Evolutionary conservation across 441 rosid species (phyloP).

Genomic region (Eutrema salsugineum): DNA sequence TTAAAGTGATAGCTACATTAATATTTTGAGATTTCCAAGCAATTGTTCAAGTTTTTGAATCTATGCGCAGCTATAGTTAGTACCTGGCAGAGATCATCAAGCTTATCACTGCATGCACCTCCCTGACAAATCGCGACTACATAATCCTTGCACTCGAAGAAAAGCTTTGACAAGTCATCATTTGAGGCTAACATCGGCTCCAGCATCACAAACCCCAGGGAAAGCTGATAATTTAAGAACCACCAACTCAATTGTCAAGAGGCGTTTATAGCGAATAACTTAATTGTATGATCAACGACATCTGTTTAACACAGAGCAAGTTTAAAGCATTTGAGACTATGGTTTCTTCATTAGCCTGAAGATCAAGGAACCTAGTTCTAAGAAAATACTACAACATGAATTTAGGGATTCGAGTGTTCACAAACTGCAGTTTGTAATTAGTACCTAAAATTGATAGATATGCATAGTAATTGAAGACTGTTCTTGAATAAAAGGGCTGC

Average conservation of each 20-base stretch:
- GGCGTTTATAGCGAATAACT: constrained; percentile 21
- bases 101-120: constrained; percentile 54
- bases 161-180: constrained; percentile 62
- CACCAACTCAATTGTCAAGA: constrained; percentile 7
- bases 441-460: too few species aligned
- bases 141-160: constrained; percentile 81
- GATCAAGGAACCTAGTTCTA: not conserved
- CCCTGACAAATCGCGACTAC: constrained; percentile 65
- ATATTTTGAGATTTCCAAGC: not conserved
- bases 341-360: not conserved
- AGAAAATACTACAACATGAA: not conserved
- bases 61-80: not conserved
- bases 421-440: not conserved
- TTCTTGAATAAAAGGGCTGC: not conserved
- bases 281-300: not conserved
- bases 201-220: constrained; percentile 64
- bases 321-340: not conserved
- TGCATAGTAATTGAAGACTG: not conserved
- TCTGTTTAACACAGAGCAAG: not conserved
- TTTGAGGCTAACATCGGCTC: constrained; percentile 56
- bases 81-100: constrained; percentile 90
- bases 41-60: not conserved
- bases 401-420: not conserved
- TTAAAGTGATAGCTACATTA: not conserved
- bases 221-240: constrained; percentile 49